Percentiles rank a stretch among this genome's conserved stretches.
Conservation (phyloP, 345 rosid genomes). For the Pistacia integerrima region DNA sequence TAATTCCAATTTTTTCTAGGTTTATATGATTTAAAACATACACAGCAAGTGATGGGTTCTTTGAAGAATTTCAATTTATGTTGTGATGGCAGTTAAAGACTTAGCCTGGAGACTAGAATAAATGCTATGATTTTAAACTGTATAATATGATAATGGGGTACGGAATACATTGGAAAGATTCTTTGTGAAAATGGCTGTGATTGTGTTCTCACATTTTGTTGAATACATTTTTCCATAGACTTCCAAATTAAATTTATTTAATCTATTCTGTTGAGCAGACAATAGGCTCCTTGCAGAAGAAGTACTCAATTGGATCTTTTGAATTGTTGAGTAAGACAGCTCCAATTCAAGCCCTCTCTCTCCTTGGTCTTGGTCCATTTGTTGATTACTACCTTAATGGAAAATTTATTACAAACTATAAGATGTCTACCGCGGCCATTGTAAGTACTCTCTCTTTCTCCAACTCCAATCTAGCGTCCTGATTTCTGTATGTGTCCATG, state of each 20-base stretch:
- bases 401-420: slow-evolving; percentile 60
- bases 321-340: slow-evolving; percentile 93
- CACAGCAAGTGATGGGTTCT: not conserved
- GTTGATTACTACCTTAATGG: slow-evolving; percentile 76
- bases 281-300: slow-evolving; percentile 91
- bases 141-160: not conserved
- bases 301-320: slow-evolving; percentile 89
- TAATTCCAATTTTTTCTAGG: not conserved
- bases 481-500: not conserved
- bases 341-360: slow-evolving; percentile 98
- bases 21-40: not conserved
- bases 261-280: slow-evolving; percentile 48
- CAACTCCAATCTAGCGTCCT: not conserved
- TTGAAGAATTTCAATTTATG: too few relatives aligned
- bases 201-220: not conserved
- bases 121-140: too few relatives aligned
- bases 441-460: slow-evolving; percentile 43
- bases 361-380: slow-evolving; percentile 82
- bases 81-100: not conserved
- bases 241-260: not conserved
- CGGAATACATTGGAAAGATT: not conserved
- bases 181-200: not conserved
- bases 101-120: not conserved
- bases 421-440: slow-evolving; percentile 69
- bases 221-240: not conserved